Conservation (phyloP, 192 early-diverging fungal species). For the Podila verticillata region DNA sequence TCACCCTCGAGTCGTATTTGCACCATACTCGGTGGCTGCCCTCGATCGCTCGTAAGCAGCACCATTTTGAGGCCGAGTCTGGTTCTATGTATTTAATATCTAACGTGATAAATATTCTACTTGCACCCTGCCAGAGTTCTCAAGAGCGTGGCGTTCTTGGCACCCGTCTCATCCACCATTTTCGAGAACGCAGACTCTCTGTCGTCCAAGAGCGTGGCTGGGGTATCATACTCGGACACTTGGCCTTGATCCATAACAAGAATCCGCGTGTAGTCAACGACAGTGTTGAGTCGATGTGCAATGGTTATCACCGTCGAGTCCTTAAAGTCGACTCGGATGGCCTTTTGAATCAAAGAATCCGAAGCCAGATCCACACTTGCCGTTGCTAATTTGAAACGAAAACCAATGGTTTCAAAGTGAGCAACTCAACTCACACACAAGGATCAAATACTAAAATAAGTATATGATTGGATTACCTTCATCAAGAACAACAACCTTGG, state of each 20-base stretch:
- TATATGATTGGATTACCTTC: slow-evolving; percentile 58
- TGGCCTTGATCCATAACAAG: slow-evolving; percentile 82
- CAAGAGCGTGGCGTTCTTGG: slow-evolving; percentile 28
- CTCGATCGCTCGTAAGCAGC: too few species aligned
- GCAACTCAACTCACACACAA: too few species aligned
- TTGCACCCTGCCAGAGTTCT: slow-evolving; percentile 30
- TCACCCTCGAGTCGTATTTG: too few species aligned
- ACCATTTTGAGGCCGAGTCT: too few species aligned
- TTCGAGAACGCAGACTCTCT: slow-evolving; percentile 54
- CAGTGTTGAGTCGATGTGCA: slow-evolving; percentile 82
- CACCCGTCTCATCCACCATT: slow-evolving; percentile 47
- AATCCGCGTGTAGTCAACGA: slow-evolving; percentile 70
- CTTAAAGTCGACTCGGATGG: slow-evolving; percentile 66
- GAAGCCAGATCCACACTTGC: slow-evolving; percentile 72
- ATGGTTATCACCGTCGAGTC: slow-evolving; percentile 74
- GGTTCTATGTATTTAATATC: too few species aligned
- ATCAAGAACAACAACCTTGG: slow-evolving; percentile 82
- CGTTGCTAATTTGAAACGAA: slow-evolving; percentile 44
- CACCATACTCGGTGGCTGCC: too few species aligned
- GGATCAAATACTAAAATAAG: neutral
- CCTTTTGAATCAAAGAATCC: slow-evolving; percentile 73
- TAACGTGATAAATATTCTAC: neutral
- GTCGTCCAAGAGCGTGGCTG: slow-evolving; percentile 65
- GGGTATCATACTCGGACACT: slow-evolving; percentile 75
- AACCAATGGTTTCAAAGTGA: slow-evolving; percentile 24